phyloP scores from a whole-genome alignment of 176 grass and related monocot genomes.

The Eragrostis curvula region DNA sequence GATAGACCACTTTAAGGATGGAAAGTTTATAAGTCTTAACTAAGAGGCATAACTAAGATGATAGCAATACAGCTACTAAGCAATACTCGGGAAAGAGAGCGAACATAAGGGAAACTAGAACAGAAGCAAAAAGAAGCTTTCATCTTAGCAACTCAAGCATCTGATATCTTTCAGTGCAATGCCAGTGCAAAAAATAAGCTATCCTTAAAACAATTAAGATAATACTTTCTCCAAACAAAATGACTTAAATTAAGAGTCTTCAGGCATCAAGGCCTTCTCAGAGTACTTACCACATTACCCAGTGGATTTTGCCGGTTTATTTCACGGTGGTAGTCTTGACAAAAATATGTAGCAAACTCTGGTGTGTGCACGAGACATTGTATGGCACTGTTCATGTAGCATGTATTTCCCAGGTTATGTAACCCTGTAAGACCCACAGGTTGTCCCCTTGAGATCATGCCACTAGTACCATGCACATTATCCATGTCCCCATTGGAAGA shows the following conservation, averaged over 20 bases:
- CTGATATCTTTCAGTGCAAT: not conserved
- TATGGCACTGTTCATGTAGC: constrained; percentile 99
- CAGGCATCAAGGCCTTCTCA: constrained; percentile 2
- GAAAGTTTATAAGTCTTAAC: constrained; percentile 20
- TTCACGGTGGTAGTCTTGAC: constrained; percentile 94
- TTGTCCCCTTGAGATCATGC: constrained; percentile 59
- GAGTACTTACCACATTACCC: constrained; percentile 92
- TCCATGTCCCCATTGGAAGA: constrained; percentile 66
- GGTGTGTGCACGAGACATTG: constrained; percentile 99
- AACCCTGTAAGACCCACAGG: constrained; percentile 86
- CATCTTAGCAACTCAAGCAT: constrained; percentile 13
- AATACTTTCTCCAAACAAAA: not conserved
- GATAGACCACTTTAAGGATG: not conserved
- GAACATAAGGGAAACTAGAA: not conserved
- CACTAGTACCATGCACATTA: constrained; percentile 64
- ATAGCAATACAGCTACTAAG: not conserved
- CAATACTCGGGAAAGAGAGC: not conserved
- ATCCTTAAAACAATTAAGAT: constrained; percentile 20
- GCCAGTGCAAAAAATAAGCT: constrained; percentile 7
- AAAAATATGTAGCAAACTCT: constrained; percentile 94
- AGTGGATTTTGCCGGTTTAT: constrained; percentile 99
- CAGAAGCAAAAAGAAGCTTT: not conserved
- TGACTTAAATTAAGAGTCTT: not conserved
- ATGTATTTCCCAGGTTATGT: constrained; percentile 97
- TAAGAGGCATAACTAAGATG: not conserved